These are phyloP conservation scores for Suhomyces taliae DNA, from an alignment of 1,139 yeast species.

Conservation along the genomic window DNA sequence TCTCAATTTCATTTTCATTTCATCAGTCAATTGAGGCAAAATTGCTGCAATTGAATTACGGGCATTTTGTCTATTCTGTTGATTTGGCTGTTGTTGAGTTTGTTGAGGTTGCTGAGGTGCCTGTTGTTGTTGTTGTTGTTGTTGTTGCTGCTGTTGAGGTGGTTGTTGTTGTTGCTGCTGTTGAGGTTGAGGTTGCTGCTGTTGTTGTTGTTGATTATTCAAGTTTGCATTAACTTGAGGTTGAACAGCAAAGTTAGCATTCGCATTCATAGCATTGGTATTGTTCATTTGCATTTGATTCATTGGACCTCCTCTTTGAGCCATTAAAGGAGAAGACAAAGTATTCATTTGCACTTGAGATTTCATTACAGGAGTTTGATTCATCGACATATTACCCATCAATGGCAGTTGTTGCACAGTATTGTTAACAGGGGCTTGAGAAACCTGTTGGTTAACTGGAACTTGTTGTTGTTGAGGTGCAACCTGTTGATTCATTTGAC, in stretches of 20 bases:
- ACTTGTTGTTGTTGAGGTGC: conserved; percentile 9
- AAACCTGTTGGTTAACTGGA: conserved; percentile 12
- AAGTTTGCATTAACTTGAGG: not conserved
- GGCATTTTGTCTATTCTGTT: conserved; percentile 5
- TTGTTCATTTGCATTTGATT: conserved; percentile 13
- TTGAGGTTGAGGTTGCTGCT: not conserved
- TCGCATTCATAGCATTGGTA: conserved; percentile 7
- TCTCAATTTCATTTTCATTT: conserved; percentile 51
- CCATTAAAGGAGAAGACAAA: conserved; percentile 24
- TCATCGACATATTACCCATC: conserved; percentile 20
- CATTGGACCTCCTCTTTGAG: conserved; percentile 18
- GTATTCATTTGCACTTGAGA: conserved; percentile 20
- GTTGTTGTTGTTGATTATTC: not conserved
- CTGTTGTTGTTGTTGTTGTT: not conserved
- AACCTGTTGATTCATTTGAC: conserved; percentile 10
- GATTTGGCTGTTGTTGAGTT: not conserved
- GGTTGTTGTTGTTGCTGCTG: conserved; percentile 1
- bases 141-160: not conserved
- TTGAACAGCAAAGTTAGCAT: conserved; percentile 4
- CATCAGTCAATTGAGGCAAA: conserved; percentile 45
- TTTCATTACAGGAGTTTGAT: conserved; percentile 20
- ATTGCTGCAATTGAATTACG: conserved; percentile 18
- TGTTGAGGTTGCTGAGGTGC: not conserved
- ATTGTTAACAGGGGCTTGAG: conserved; percentile 7
- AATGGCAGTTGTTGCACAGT: conserved; percentile 23